A percentile compares a stretch with the other conserved stretches of the same genome.
These are phyloP conservation scores for Nyssa sinensis DNA, from an alignment of 148 eudicot species.

Conservation along the genomic window DNA sequence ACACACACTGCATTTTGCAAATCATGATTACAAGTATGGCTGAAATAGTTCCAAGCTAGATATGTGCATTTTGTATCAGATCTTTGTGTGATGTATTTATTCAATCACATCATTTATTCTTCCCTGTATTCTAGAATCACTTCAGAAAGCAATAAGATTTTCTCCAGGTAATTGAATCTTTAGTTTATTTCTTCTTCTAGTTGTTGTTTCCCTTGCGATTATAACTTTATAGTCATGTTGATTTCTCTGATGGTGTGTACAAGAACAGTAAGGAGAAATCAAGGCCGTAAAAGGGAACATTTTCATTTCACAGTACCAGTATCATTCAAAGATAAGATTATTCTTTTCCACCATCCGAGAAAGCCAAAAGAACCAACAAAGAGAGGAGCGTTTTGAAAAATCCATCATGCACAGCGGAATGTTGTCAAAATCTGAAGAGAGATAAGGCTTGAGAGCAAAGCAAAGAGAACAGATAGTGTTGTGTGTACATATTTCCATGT, in stretches of 20 bases:
- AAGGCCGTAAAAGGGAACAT: too few species aligned
- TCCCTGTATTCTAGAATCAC: not conserved
- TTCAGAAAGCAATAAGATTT: not conserved
- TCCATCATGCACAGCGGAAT: too few species aligned
- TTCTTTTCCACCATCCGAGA: too few species aligned
- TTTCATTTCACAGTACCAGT: too few species aligned
- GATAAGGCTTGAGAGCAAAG: too few species aligned
- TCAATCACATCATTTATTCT: not conserved
- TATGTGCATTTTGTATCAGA: not conserved
- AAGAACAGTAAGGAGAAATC: too few species aligned
- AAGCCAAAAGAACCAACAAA: too few species aligned
- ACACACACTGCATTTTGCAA: slow-evolving; percentile 75
- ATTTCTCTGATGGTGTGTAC: not conserved
- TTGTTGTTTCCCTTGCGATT: not conserved
- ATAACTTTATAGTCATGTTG: not conserved
- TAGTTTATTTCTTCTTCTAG: not conserved
- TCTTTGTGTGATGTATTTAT: slow-evolving; percentile 3
- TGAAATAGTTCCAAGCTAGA: not conserved
- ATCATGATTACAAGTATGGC: slow-evolving; percentile 35
- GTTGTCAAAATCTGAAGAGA: too few species aligned
- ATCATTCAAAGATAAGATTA: too few species aligned
- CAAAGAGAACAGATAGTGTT: too few species aligned
- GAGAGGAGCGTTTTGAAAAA: too few species aligned
- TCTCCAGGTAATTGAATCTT: not conserved
- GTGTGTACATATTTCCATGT: too few species aligned